A percentile compares a stretch with the other conserved stretches of the same genome.
Evolutionary conservation across 2,329 filamentous ascomycete genomes (phyloP).

Genomic region (Ascochyta pisi): DNA sequence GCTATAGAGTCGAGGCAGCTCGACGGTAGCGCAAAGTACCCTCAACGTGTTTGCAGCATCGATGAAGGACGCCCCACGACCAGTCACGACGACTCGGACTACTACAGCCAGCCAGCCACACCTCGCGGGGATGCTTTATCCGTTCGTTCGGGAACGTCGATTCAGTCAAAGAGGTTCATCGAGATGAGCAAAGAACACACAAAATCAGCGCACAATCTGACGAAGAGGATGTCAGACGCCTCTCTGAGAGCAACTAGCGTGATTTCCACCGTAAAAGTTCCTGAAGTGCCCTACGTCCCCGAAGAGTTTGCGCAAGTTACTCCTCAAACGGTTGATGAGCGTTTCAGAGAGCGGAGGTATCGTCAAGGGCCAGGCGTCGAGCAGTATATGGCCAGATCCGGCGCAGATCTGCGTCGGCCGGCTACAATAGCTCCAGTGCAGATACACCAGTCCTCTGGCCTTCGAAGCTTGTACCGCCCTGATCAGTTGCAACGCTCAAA

Average conservation of each 20-base stretch:
- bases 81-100: conserved; percentile 46
- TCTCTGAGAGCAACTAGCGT: conserved; percentile 33
- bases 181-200: conserved; percentile 34
- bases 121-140: conserved; percentile 22
- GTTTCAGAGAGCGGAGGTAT: conserved; percentile 11
- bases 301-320: conserved; percentile 18
- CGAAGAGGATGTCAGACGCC: conserved; percentile 40
- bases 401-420: neutral
- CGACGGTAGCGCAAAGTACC: conserved; percentile 25
- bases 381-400: neutral
- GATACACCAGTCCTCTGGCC: conserved; percentile 25
- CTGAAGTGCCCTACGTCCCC: conserved; percentile 34
- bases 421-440: conserved; percentile 20
- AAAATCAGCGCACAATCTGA: conserved; percentile 37
- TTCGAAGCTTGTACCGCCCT: conserved; percentile 29
- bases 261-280: conserved; percentile 17
- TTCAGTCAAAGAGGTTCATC: conserved; percentile 41
- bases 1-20: conserved; percentile 24
- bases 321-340: conserved; percentile 14
- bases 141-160: conserved; percentile 24
- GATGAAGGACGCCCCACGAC: conserved; percentile 48
- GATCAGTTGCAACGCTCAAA: conserved; percentile 15
- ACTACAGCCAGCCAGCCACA: conserved; percentile 46
- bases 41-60: conserved; percentile 40
- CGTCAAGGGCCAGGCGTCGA: conserved; percentile 2